A percentile compares a stretch with the other conserved stretches of the same genome.
These are phyloP conservation scores for Phaffomyces thermotolerans DNA, from an alignment of 805 yeast genomes.

Conservation along the genomic window DNA sequence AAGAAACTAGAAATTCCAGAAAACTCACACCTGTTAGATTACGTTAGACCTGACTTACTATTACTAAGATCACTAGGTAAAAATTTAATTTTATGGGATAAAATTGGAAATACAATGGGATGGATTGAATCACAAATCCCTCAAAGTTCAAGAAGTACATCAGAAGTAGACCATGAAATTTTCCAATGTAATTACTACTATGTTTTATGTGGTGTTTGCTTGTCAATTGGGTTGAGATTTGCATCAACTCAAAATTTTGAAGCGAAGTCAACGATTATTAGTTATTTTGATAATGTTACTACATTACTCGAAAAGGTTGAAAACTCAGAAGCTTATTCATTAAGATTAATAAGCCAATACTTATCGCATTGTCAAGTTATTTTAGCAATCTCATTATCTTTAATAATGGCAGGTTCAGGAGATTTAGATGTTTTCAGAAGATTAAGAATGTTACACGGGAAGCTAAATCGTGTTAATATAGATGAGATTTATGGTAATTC, in stretches of 20 bases:
- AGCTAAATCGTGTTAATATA: constrained; percentile 10
- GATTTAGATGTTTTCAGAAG: constrained; percentile 74
- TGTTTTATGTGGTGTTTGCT: constrained; percentile 65
- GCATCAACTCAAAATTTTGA: constrained; percentile 58
- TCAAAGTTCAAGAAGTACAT: constrained; percentile 29
- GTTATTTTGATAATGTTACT: constrained; percentile 27
- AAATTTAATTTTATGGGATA: constrained; percentile 20
- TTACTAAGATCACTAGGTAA: constrained; percentile 52
- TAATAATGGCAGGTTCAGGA: constrained; percentile 88
- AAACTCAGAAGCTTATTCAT: constrained; percentile 41
- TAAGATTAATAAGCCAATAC: constrained; percentile 45
- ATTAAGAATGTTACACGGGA: constrained; percentile 59
- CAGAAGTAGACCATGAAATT: constrained; percentile 9
- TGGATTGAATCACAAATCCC: constrained; percentile 45
- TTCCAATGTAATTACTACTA: constrained; percentile 53
- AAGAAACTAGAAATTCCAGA: constrained; percentile 51
- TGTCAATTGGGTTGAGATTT: constrained; percentile 66
- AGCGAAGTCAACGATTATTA: constrained; percentile 50
- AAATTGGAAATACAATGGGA: constrained; percentile 9
- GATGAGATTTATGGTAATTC: constrained; percentile 56
- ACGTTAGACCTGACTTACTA: constrained; percentile 72
- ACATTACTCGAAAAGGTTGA: constrained; percentile 6
- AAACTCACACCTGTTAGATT: constrained; percentile 48
- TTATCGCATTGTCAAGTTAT: constrained; percentile 51
- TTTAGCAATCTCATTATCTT: constrained; percentile 55